Evolutionary conservation across 1,139 yeast species (phyloP), one percentile per base, ranked within the genome.

Genomic region (Nematodospora anomalae): DNA sequence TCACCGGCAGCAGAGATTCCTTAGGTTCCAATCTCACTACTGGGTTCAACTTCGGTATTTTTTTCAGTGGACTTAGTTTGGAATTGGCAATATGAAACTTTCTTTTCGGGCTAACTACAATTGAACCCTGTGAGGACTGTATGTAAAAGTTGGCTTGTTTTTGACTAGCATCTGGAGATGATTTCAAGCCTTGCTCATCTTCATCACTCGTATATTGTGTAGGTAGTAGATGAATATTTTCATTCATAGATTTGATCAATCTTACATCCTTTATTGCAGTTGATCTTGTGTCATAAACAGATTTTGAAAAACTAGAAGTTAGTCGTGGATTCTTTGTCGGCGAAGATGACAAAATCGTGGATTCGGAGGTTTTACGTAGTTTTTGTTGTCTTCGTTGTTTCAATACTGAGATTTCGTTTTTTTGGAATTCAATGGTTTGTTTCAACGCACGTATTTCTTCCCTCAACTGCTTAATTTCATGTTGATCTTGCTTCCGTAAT

Each of bases 171-270:
- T 32, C 25, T 3, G 45, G 45, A 7, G 45, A 42, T 4, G 43
- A 40, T 33, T 27, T 35, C 16, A 35, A 16, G 10, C 20, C 28
- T 12, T 34, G 41, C 4, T 39, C 40, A 7, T 37, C 44, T 5
- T 41, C 47, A 32, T 41, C 42, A n/a, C 41, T 43, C 2, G 51
- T 47, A 24, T 50, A 49, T 34, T 50, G 53, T 1, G 52, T 49
- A 7, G 54, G 48, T 30, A 47, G 21, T 29, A 42, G 26, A 33
- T 39, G 43, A 16, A 42, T 25, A 18, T 45, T 40, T 2, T 35
- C 44, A 18, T 32, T 28, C 34, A 36, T 31, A 4, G 41, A 38
- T 26, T 40, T 35, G 9, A 31, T 35, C 24, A 35, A 36, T 28
- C 35, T 36, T 16, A 35, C 25, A 10, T 26, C 22, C 16, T 24